Conservation (phyloP, 2,329 filamentous ascomycete genomes). For the Neonectria ditissima region DNA sequence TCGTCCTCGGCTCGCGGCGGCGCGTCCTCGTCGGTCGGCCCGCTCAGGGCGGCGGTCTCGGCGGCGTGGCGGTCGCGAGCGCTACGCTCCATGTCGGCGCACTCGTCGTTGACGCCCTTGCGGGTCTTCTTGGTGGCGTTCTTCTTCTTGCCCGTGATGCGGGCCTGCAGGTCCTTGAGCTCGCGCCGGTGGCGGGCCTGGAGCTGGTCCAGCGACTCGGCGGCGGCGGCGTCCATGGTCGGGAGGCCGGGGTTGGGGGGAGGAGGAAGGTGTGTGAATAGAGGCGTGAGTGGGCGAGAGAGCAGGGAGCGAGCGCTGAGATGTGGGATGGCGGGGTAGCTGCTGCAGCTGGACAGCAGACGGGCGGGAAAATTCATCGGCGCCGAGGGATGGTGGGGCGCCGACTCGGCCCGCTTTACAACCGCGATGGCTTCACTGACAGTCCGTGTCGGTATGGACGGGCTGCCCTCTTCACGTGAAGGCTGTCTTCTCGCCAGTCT, state of each 20-base stretch:
- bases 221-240: slow-evolving; percentile 53
- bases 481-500: not conserved
- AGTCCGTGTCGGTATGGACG: not conserved
- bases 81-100: slow-evolving; percentile 75
- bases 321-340: slow-evolving; percentile 30
- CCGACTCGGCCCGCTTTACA: not conserved
- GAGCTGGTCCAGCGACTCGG: slow-evolving; percentile 77
- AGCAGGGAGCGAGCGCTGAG: too few relatives aligned
- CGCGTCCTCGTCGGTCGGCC: slow-evolving; percentile 41
- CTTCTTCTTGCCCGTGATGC: slow-evolving; percentile 96
- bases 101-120: slow-evolving; percentile 81
- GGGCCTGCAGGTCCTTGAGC: slow-evolving; percentile 84
- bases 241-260: not conserved
- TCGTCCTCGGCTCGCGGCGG: slow-evolving; percentile 26
- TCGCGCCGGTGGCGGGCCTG: slow-evolving; percentile 88
- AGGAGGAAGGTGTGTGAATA: not conserved
- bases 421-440: not conserved
- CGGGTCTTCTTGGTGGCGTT: slow-evolving; percentile 89
- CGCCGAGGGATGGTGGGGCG: slow-evolving; percentile 13
- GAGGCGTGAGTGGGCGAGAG: slow-evolving; percentile 16
- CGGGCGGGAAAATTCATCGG: slow-evolving; percentile 21
- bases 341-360: not conserved
- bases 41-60: slow-evolving; percentile 63
- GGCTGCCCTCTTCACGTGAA: not conserved
- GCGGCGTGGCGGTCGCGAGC: slow-evolving; percentile 74